Conservation (phyloP, 73 alveolate genomes). For the Paramecium pentaurelia region DNA sequence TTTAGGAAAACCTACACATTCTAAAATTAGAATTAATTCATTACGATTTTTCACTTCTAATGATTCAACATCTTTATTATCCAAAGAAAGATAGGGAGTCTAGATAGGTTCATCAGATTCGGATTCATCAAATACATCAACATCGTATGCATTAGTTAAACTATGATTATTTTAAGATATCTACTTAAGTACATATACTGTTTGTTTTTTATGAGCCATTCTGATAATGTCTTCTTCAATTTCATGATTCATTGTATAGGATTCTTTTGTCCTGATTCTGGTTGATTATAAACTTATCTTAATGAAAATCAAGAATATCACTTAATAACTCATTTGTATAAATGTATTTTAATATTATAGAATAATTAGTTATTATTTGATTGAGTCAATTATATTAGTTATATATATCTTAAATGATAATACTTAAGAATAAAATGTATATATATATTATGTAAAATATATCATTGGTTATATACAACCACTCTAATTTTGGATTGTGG, state of each 20-base stretch:
- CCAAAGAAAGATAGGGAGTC: background rate
- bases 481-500: background rate
- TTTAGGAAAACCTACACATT: conserved; percentile 23
- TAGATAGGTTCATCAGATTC: background rate
- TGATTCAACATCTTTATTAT: background rate
- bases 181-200: background rate
- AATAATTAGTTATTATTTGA: background rate
- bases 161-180: background rate
- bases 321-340: background rate
- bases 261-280: background rate
- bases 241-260: background rate
- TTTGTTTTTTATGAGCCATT: background rate
- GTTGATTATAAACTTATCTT: background rate
- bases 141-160: background rate
- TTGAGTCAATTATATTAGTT: no score
- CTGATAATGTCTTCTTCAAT: background rate
- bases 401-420: background rate
- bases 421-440: background rate
- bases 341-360: background rate
- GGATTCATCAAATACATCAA: background rate
- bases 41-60: background rate
- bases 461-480: conserved; percentile 23
- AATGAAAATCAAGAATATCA: background rate
- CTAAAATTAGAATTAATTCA: background rate
- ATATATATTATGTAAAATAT: background rate